phyloP scores from a whole-genome alignment of 2,329 filamentous ascomycete genomes.

The Pseudogymnoascus sp. region DNA sequence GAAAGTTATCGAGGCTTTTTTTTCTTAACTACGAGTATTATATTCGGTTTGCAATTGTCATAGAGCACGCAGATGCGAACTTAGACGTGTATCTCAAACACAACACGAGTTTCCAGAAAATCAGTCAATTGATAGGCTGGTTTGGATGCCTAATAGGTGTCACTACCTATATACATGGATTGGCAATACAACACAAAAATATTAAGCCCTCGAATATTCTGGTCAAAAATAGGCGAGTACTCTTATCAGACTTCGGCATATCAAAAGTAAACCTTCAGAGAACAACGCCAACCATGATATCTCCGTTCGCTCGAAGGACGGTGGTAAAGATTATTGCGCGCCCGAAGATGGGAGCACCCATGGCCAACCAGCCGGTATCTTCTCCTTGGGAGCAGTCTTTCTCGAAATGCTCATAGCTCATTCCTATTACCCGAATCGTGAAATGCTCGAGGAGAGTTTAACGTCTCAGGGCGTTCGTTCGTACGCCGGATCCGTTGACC shows the following conservation, averaged over 20 bases:
- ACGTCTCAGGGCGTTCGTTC: background rate
- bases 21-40: background rate
- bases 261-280: background rate
- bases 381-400: slow-evolving; percentile 13
- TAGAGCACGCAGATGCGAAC: background rate
- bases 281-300: background rate
- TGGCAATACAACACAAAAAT: slow-evolving; percentile 10
- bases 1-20: background rate
- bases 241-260: slow-evolving; percentile 14
- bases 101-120: background rate
- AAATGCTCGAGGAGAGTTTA: background rate
- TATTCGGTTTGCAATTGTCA: background rate
- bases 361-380: slow-evolving; percentile 9
- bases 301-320: background rate
- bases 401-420: slow-evolving; percentile 12
- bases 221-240: slow-evolving; percentile 3
- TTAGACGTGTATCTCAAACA: background rate
- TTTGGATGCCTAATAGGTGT: slow-evolving; percentile 13
- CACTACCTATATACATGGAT: slow-evolving; percentile 1
- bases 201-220: slow-evolving; percentile 13
- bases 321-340: slow-evolving; percentile 5
- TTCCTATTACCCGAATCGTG: background rate
- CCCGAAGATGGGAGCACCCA: background rate
- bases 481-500: background rate
- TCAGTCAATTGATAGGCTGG: background rate